phyloP scores from a whole-genome alignment of 2,329 filamentous ascomycete genomes.

The Ophiocordyceps polyrhachis-furcata region DNA sequence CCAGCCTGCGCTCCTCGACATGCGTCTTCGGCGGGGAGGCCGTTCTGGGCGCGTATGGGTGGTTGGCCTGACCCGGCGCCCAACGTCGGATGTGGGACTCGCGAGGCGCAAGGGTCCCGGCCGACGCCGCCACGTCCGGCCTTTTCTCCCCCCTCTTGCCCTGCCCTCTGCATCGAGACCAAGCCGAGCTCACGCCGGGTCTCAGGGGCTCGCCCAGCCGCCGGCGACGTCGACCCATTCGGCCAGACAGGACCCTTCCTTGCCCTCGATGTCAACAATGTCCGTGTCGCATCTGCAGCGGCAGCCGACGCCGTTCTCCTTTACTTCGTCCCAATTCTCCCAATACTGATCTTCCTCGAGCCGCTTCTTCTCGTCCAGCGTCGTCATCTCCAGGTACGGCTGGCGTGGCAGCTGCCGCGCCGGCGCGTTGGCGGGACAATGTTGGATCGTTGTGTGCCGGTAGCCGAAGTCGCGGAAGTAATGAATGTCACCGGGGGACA shows the following conservation, averaged over 20 bases:
- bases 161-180: background rate
- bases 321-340: slow-evolving; percentile 68
- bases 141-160: background rate
- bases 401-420: slow-evolving; percentile 64
- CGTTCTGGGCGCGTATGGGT: background rate
- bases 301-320: slow-evolving; percentile 94
- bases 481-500: slow-evolving; percentile 70
- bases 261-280: slow-evolving; percentile 93
- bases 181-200: background rate
- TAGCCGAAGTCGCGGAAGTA: slow-evolving; percentile 99
- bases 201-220: slow-evolving; percentile 53
- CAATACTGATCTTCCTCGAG: slow-evolving; percentile 92
- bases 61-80: background rate
- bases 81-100: background rate
- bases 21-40: background rate
- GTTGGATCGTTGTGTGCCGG: slow-evolving; percentile 94
- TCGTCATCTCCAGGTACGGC: slow-evolving; percentile 69
- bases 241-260: slow-evolving; percentile 82
- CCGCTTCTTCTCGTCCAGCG: slow-evolving; percentile 62
- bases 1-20: background rate
- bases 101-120: background rate
- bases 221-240: slow-evolving; percentile 97
- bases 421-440: slow-evolving; percentile 91
- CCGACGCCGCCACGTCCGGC: background rate
- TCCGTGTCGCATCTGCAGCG: slow-evolving; percentile 94